These are phyloP conservation scores for Suhomyces sp. DNA, from an alignment of 805 yeast species.

Conservation along the genomic window DNA sequence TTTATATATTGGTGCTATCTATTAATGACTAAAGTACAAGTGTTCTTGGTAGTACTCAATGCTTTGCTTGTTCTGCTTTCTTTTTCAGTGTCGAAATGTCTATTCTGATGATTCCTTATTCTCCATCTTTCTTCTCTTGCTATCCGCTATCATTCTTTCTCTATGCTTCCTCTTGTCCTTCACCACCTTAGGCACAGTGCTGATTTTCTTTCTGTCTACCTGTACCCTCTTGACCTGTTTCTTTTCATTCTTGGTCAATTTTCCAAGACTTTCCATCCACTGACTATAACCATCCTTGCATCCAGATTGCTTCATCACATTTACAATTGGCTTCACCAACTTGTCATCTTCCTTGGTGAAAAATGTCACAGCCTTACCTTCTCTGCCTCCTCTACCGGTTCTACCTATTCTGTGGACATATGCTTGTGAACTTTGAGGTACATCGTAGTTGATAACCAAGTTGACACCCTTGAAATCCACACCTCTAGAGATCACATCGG, in stretches of 20 bases:
- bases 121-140: constrained; percentile 55
- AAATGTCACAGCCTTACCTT: constrained; percentile 85
- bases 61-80: not conserved
- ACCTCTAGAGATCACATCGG: constrained; percentile 96
- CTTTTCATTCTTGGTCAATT: constrained; percentile 62
- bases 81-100: not conserved
- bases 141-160: constrained; percentile 71
- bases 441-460: constrained; percentile 92
- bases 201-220: constrained; percentile 66
- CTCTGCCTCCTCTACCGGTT: constrained; percentile 92
- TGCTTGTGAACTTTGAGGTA: constrained; percentile 89
- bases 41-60: not conserved
- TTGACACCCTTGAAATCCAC: constrained; percentile 96
- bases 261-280: constrained; percentile 78
- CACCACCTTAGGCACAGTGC: constrained; percentile 76
- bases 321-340: constrained; percentile 77
- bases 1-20: not conserved
- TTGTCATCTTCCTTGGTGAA: constrained; percentile 86
- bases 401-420: constrained; percentile 98
- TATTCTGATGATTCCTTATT: not conserved
- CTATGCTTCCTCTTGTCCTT: constrained; percentile 61
- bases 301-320: constrained; percentile 95
- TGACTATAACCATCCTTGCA: constrained; percentile 56
- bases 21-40: not conserved
- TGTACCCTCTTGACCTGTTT: constrained; percentile 54